phyloP scores from a whole-genome alignment of 1,284 basidiomycete genomes.

The Leccinum griseonigrum region DNA sequence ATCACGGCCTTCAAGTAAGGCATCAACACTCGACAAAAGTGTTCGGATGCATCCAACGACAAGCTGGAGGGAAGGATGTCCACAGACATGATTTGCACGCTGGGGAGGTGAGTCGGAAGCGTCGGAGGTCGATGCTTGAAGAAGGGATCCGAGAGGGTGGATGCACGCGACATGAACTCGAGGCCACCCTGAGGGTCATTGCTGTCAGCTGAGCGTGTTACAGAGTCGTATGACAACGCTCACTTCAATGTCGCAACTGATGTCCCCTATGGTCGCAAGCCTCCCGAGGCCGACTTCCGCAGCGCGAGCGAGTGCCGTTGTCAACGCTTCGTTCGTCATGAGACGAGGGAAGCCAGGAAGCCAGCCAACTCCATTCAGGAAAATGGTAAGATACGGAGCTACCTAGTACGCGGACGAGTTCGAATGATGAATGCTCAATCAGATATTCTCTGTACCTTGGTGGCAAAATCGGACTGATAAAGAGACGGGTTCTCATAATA shows the following conservation, averaged over 20 bases:
- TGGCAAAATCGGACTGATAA: constrained; percentile 69
- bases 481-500: constrained; percentile 71
- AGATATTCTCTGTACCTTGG: constrained; percentile 45
- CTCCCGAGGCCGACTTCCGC: constrained; percentile 50
- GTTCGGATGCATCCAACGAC: constrained; percentile 74
- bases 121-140: constrained; percentile 50
- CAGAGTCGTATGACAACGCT: constrained; percentile 9
- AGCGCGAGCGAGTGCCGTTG: constrained; percentile 49
- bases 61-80: constrained; percentile 87
- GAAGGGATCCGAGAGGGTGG: constrained; percentile 76
- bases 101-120: constrained; percentile 46
- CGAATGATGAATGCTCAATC: neutral
- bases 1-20: constrained; percentile 71
- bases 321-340: constrained; percentile 68
- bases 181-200: constrained; percentile 63
- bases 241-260: constrained; percentile 82
- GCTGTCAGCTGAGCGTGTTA: neutral
- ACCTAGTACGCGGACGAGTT: constrained; percentile 45
- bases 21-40: constrained; percentile 67
- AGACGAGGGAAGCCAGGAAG: constrained; percentile 71
- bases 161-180: constrained; percentile 73
- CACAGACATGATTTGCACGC: constrained; percentile 78
- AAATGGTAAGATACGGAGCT: constrained; percentile 79
- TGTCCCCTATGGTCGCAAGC: constrained; percentile 76
- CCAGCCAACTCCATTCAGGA: constrained; percentile 89